Percentiles rank a stretch among this genome's conserved stretches.
Conservation (phyloP, 768 basidiomycete species). For the Pulveroboletus sp. region DNA sequence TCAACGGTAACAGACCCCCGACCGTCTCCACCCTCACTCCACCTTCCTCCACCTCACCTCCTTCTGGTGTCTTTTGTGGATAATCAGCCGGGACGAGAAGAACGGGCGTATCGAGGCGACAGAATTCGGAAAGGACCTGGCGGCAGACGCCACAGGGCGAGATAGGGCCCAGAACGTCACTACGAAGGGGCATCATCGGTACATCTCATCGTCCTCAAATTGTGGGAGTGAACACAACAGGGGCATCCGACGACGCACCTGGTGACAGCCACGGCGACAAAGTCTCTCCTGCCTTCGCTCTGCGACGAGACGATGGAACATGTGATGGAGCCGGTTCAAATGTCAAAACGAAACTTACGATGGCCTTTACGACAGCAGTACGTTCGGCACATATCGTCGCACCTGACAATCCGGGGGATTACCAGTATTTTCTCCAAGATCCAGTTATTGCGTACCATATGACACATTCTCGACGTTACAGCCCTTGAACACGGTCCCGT, state of each 20-base stretch:
- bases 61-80: conserved; percentile 20
- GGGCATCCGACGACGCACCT: conserved; percentile 42
- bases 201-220: too few relatives aligned
- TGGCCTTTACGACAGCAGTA: conserved; percentile 89
- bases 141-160: conserved; percentile 95
- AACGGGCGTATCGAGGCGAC: conserved; percentile 65
- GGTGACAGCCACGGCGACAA: conserved; percentile 75
- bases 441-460: conserved; percentile 52
- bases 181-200: conserved; percentile 23
- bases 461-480: conserved; percentile 94
- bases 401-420: conserved; percentile 33
- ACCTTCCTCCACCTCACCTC: conserved; percentile 21
- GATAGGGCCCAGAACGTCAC: conserved; percentile 61
- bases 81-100: conserved; percentile 36
- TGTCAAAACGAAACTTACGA: conserved; percentile 44
- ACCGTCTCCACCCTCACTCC: conserved; percentile 60
- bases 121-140: conserved; percentile 87
- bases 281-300: conserved; percentile 75
- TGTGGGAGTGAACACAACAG: too few relatives aligned
- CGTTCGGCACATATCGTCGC: conserved; percentile 92
- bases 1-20: conserved; percentile 71
- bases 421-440: not conserved
- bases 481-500: conserved; percentile 74
- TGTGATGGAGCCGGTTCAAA: too few relatives aligned
- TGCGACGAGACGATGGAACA: conserved; percentile 25